Evolutionary conservation across 2,329 filamentous ascomycete genomes (phyloP), one percentile per base, ranked within the genome.

Genomic region (Aureobasidium subglaciale): DNA sequence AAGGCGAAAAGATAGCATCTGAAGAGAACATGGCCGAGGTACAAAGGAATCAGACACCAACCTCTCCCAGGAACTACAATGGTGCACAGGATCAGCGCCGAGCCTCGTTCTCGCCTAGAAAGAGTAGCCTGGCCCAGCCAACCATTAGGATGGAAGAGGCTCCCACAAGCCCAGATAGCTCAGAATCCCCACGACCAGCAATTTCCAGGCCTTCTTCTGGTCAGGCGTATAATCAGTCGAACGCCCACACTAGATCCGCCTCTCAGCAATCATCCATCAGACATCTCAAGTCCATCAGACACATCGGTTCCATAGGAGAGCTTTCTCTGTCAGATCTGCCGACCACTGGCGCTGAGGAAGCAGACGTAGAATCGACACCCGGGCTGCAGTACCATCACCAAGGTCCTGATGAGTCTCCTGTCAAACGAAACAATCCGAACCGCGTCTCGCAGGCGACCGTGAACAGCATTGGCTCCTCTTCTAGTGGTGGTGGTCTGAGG

Each of bases 381-480:
- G 75, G 75, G 24, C 63, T 81, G 42, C 72, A 78, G 41, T 82
- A 79, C 59, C 73, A 76, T 57, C 77, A 82, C 61, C 30, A 48
- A 15, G 73, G 74, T 43, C 71, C 71, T 2, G 70, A 74, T 20
- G 71, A 73, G 20, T 63, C 61, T 13, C 61, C 63, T 9, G 59
- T 61, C 35, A 63, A 63, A 56, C 61, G 60, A 43, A 49, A 58
- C 30, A 59, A 57, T 42, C 32, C n/a, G 22, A 61, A 68, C 32
- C 61, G 66, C 24, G 59, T 58, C 4, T 68, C 66, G 13, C 67
- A 67, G 40, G 63, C 63, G 58, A 67, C 67, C 0, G 58, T 63
- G 2, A 60, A 60, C 24, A 69, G 67, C 15, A 58, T 49, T 9
- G 64, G 60, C 6, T 70, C 68, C 5, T 59, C 54, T 67, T 71